phyloP scores from a whole-genome alignment of 768 basidiomycete species.

The Mycena latifolia region DNA sequence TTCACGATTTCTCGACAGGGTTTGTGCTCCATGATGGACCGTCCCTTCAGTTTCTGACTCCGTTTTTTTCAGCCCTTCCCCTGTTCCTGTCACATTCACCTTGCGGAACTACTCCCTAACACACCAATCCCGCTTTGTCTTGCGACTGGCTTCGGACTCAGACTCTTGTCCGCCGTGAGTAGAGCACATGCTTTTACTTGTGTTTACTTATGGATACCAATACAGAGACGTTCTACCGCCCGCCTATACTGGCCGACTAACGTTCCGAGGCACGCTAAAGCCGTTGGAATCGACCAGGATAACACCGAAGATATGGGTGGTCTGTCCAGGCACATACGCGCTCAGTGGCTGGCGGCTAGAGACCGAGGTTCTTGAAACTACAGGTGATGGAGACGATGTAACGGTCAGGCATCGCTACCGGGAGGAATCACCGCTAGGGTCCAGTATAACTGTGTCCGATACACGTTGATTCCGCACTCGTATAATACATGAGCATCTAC shows the following conservation, averaged over 20 bases:
- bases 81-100: conserved; percentile 63
- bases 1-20: conserved; percentile 81
- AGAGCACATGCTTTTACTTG: background rate
- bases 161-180: conserved; percentile 34
- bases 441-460: conserved; percentile 24
- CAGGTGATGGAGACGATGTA: conserved; percentile 26
- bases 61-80: conserved; percentile 61
- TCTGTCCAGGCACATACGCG: conserved; percentile 73
- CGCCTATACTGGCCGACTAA: conserved; percentile 74
- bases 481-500: conserved; percentile 18
- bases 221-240: conserved; percentile 61
- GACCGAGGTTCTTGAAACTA: conserved; percentile 66
- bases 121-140: conserved; percentile 66
- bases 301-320: conserved; percentile 67
- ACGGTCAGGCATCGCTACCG: conserved; percentile 49
- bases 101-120: conserved; percentile 82
- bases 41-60: conserved; percentile 11
- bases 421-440: conserved; percentile 44
- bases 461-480: background rate
- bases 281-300: conserved; percentile 62
- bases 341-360: conserved; percentile 79
- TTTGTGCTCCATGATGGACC: conserved; percentile 51
- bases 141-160: conserved; percentile 57
- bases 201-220: background rate
- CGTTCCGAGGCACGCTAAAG: conserved; percentile 68